These are phyloP conservation scores for Limnanthes douglasii DNA, from an alignment of 345 rosid genomes.

Conservation along the genomic window DNA sequence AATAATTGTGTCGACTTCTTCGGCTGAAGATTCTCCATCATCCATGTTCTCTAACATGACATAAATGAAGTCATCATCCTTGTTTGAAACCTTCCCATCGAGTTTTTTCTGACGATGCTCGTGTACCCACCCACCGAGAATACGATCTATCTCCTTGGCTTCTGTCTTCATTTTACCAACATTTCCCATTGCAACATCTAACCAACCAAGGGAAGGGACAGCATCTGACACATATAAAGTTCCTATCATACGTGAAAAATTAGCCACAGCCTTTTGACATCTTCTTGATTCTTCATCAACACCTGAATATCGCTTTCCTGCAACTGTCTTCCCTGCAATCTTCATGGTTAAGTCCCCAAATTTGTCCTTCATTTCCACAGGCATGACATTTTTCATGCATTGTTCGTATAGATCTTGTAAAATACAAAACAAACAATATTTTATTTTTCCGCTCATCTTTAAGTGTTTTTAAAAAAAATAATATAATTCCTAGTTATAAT, in stretches of 20 bases:
- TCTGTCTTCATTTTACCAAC: constrained; percentile 41
- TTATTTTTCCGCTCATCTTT: too few species aligned
- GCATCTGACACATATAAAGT: constrained; percentile 40
- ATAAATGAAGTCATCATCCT: constrained; percentile 20
- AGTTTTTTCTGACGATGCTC: constrained; percentile 16
- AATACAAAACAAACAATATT: too few species aligned
- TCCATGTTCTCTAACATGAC: constrained; percentile 35
- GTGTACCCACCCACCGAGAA: constrained; percentile 25
- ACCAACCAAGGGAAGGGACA: constrained; percentile 37
- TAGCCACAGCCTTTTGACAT: too few species aligned
- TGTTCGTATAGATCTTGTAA: too few species aligned
- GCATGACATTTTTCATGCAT: too few species aligned
- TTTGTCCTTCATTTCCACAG: constrained; percentile 26
- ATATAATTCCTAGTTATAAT: too few species aligned
- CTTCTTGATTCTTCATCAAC: too few species aligned
- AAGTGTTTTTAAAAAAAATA: too few species aligned
- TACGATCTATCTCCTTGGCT: constrained; percentile 24
- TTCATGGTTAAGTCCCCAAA: constrained; percentile 26
- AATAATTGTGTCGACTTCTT: constrained; percentile 29
- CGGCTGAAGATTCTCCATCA: constrained; percentile 19
- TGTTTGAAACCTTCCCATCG: background rate
- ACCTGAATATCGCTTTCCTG: too few species aligned
- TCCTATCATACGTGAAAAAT: constrained; percentile 33
- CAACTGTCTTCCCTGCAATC: constrained; percentile 26
- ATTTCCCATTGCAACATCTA: constrained; percentile 37